phyloP scores from a whole-genome alignment of 345 rosid species.

The Rhodomyrtus tomentosa region DNA sequence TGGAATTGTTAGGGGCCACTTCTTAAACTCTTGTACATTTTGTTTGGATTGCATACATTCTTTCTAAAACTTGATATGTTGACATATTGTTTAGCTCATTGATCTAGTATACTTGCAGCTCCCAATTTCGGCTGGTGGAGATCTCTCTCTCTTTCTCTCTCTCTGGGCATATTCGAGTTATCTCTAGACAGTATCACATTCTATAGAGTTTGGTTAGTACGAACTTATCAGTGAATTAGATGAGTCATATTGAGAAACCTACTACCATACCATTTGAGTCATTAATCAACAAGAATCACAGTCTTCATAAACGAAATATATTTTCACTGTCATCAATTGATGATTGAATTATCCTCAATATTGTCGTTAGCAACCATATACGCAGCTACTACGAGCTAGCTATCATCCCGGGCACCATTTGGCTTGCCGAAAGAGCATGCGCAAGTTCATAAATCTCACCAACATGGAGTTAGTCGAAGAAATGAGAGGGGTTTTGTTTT shows the following conservation, averaged over 20 bases:
- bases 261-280: not conserved
- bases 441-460: not conserved
- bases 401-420: not conserved
- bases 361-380: not conserved
- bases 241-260: not conserved
- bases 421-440: not conserved
- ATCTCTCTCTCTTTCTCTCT: not conserved
- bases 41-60: not conserved
- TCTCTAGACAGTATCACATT: not conserved
- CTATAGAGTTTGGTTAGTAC: not conserved
- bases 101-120: not conserved
- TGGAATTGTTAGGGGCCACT: slow-evolving; percentile 17
- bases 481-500: not conserved
- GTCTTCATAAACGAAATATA: not conserved
- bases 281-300: not conserved
- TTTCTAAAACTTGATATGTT: not conserved
- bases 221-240: not conserved
- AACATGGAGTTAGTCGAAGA: not conserved
- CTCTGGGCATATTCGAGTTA: not conserved
- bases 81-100: not conserved
- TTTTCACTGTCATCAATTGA: not conserved
- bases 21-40: not conserved
- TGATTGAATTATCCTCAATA: not conserved
- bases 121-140: not conserved
- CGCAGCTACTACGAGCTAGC: not conserved